Evolutionary conservation across 169 alveolate genomes (phyloP).

Genomic region (Amoebophrya sp.): DNA sequence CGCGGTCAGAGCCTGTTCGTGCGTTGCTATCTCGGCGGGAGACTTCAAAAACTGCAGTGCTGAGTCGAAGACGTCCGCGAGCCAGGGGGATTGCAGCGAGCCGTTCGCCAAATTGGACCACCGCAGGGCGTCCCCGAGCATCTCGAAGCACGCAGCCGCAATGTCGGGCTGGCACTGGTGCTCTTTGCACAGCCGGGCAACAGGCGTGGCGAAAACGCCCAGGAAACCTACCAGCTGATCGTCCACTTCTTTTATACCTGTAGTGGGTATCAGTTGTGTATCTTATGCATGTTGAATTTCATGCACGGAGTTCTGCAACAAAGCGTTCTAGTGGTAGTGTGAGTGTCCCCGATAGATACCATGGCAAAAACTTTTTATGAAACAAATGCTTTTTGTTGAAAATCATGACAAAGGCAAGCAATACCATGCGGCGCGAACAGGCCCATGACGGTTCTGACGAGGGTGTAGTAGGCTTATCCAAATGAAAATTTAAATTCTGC

Average conservation of each 20-base stretch:
- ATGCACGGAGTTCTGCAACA: too few relatives aligned
- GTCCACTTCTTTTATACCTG: neutral
- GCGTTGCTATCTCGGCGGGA: neutral
- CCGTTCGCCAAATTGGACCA: neutral
- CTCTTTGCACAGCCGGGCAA: neutral
- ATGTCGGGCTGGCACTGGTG: neutral
- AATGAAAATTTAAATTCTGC: too few relatives aligned
- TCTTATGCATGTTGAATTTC: too few relatives aligned
- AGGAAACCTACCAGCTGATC: neutral
- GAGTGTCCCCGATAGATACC: too few relatives aligned
- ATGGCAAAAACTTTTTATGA: too few relatives aligned
- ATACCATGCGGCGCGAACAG: too few relatives aligned
- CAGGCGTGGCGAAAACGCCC: neutral
- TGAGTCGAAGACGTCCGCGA: neutral
- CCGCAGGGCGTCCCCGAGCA: neutral
- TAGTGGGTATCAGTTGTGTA: too few relatives aligned
- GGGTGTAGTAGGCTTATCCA: too few relatives aligned
- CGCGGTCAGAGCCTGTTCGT: neutral
- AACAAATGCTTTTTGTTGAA: too few relatives aligned
- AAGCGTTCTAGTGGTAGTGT: too few relatives aligned
- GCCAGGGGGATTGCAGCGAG: neutral
- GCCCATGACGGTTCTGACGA: too few relatives aligned
- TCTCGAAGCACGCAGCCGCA: neutral
- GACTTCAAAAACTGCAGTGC: neutral
- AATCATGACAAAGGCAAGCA: too few relatives aligned